Conservation (phyloP, 441 rosid species). For the Biscutella laevigata region DNA sequence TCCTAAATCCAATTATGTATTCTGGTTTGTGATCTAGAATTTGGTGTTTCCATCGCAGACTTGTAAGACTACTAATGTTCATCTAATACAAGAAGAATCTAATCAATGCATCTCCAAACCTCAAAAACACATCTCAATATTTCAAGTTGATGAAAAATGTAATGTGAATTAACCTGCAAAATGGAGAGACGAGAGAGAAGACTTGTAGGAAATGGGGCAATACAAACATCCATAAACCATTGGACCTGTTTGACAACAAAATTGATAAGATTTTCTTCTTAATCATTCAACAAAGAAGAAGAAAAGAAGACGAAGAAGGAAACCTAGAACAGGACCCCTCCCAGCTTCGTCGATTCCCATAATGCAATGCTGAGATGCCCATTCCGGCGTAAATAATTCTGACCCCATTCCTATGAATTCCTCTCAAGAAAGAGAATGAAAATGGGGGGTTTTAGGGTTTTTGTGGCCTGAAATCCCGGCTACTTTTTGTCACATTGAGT, state of each 20-base stretch:
- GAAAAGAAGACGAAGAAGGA: neutral
- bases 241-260: slow-evolving; percentile 46
- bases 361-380: slow-evolving; percentile 73
- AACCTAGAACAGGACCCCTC: slow-evolving; percentile 86
- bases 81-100: neutral
- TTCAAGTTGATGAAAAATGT: neutral
- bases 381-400: slow-evolving; percentile 27
- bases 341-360: slow-evolving; percentile 97
- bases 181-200: slow-evolving; percentile 62
- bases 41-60: too few species aligned
- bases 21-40: too few species aligned
- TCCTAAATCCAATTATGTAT: too few species aligned
- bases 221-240: slow-evolving; percentile 94
- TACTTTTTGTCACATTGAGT: neutral
- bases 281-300: neutral
- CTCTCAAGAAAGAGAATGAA: neutral
- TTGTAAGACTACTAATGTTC: neutral
- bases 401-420: slow-evolving; percentile 37
- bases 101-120: neutral
- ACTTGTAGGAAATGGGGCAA: slow-evolving; percentile 61
- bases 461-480: neutral
- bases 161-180: slow-evolving; percentile 50
- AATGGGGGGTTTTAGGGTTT: slow-evolving; percentile 7
- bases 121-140: neutral
- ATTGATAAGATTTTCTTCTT: neutral